These are phyloP conservation scores for Tricholomella constricta DNA, from an alignment of 768 basidiomycete species.

Conservation along the genomic window DNA sequence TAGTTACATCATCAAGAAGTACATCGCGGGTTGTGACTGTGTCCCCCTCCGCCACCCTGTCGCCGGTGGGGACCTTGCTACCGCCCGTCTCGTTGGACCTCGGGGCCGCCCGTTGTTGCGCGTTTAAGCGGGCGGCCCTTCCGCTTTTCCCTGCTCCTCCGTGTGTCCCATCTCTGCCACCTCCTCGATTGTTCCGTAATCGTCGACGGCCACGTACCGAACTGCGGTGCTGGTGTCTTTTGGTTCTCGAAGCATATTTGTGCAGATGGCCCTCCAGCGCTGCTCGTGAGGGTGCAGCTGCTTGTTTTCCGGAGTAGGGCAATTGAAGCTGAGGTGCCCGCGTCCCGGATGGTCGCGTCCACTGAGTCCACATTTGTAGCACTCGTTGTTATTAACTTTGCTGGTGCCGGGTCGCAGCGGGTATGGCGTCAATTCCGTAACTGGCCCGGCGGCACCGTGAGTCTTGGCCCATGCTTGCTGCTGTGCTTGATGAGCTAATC, in stretches of 20 bases:
- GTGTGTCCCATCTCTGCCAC: neutral
- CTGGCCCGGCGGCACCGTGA: neutral
- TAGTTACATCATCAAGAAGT: neutral
- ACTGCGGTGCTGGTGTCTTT: neutral
- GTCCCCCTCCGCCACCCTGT: neutral
- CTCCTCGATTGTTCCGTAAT: neutral
- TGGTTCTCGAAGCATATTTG: neutral
- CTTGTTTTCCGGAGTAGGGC: neutral
- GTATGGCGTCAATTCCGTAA: neutral
- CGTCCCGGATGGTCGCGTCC: neutral
- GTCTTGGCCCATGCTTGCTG: neutral
- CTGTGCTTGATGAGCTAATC: neutral
- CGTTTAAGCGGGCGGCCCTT: conserved; percentile 7
- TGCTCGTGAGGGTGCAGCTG: neutral
- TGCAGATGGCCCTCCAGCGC: neutral
- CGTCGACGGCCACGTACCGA: neutral
- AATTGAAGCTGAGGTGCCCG: neutral
- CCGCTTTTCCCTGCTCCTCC: conserved; percentile 9
- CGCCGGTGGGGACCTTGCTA: neutral
- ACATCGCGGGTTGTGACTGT: neutral
- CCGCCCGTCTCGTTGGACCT: neutral
- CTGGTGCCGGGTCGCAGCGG: conserved; percentile 5
- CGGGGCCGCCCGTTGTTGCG: neutral
- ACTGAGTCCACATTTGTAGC: conserved; percentile 2
- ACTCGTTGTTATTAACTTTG: neutral